Base-by-base conservation (phyloP, 2,329 filamentous ascomycete genomes). In the Microdochium nivale region DNA sequence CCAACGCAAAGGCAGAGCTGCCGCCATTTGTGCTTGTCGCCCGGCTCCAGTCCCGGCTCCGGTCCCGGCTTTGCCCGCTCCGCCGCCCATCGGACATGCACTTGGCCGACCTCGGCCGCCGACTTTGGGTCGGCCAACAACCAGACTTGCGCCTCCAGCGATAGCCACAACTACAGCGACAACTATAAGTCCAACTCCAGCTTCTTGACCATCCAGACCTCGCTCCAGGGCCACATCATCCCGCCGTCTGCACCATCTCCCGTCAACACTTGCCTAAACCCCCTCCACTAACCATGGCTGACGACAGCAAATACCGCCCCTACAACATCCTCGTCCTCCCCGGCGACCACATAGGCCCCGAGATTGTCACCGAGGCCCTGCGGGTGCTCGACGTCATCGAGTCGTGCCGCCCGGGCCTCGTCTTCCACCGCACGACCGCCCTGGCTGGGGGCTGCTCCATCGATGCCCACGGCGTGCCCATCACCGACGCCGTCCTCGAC, bases 261-360 rank as follows among this genome's bases (percentile, higher is more conserved):
- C n/a, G n/a, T n/a, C n/a, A n/a, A n/a, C n/a, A n/a, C n/a, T n/a
- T n/a, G n/a, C n/a, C n/a, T n/a, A n/a, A n/a, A n/a, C n/a, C n/a
- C n/a, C n/a, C n/a, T n/a, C n/a, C 27, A 21, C 7, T 19, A 44
- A 19, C 40, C 40, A 44, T 44, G 40, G 40, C 40, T 2, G 40
- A 16, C 16, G 10, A 21, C 40, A 44, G 14, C 16, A 44, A 44
- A 19, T 44, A 44, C 40, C 40, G 40, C n/a, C 16, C 3, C 16
- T 44, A 44, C 21, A 23, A 21, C 35, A 46, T 76, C 49, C 65
- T 76, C n/a, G 60, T 76, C 47, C 66, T 76, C 1, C 67, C 71
- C 0, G 72, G 73, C 35, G 73, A 76, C 56, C 70, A 72, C 54
- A 69, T 75, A 48, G 74, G 74, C 1, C 73, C 74, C 4, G 69